phyloP scores from a whole-genome alignment of 257 asterid genomes.

The Euphrasia confusa region DNA sequence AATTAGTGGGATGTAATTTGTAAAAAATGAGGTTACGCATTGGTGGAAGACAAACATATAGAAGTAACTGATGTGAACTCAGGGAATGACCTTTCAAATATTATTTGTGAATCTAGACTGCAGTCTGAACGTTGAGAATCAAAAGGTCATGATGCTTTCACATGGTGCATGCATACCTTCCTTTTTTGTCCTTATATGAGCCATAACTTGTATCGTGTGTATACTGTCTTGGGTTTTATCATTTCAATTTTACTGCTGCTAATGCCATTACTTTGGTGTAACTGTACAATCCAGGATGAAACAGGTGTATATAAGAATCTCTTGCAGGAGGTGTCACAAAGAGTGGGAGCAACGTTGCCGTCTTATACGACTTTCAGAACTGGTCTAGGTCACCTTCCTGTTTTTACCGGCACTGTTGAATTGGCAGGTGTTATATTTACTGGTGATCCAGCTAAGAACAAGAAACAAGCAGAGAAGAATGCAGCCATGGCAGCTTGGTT shows the following conservation, averaged over 20 bases:
- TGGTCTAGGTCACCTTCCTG: conserved; percentile 74
- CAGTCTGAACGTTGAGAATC: conserved; percentile 13
- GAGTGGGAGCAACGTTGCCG: conserved; percentile 74
- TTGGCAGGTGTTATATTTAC: conserved; percentile 66
- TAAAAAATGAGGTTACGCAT: background rate
- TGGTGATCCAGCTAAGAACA: conserved; percentile 79
- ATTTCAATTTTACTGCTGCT: conserved; percentile 19
- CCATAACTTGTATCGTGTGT: background rate
- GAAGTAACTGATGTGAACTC: background rate
- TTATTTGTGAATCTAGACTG: background rate
- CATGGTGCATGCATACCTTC: background rate
- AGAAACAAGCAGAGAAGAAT: conserved; percentile 83
- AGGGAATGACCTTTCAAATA: background rate
- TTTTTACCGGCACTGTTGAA: conserved; percentile 65
- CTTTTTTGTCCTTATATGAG: background rate
- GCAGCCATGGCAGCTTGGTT: conserved; percentile 91
- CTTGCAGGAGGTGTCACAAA: conserved; percentile 76
- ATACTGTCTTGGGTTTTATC: background rate
- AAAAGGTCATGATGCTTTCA: conserved; percentile 13
- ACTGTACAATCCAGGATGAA: conserved; percentile 52
- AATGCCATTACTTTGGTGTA: conserved; percentile 22
- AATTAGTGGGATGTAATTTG: no score
- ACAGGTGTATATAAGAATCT: conserved; percentile 84
- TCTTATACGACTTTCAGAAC: conserved; percentile 62
- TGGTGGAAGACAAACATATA: conserved; percentile 9